Base-by-base conservation (phyloP, 768 basidiomycete species). In the Tylopilus intermedius region DNA sequence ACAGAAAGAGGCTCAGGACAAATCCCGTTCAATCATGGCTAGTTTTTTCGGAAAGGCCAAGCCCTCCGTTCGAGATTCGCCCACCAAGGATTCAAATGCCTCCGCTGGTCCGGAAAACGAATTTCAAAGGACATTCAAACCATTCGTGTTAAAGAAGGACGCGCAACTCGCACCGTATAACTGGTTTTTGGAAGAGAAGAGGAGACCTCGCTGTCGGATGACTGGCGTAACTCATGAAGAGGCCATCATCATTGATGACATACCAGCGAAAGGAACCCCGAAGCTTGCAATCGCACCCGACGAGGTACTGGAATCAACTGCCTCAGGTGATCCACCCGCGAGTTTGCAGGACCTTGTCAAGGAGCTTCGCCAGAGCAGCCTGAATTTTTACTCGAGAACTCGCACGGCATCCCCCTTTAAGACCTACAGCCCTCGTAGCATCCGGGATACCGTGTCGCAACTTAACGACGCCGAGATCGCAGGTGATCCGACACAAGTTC, bases 121-220 rank as follows among this genome's bases (percentile, higher is more conserved):
- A 43, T 95, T 90, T 59, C 78, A 85, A 49, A 80, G 73, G 59
- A 74, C 76, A 1, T 96, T 96, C 74, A 84, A 80, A 59, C 84
- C 90, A 1, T 95, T 92, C 65, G 74, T 80, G 5, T 59, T 88
- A 54, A 90, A 88, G 73, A 91, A 87, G 62, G 88, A 82, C 55
- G 79, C 81, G 5, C 73, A 76, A 26, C 60, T 94, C 15, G 90
- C 91, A 3, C 87, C 88, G 0, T 62, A 76, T 37, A 94, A 93
- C 60, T 82, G 81, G 75, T 91, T 89, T 69, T 60, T 69, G 51
- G 68, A 67, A 22, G 50, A 59, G 30, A 58, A 69, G 35, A 71
- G 66, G 53, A 57, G 40, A 57, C 59, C 50, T 61, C 58, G 18
- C 52, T 51, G 53, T 56, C 45, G 57, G 49, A 59, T 47, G 47